Conservation (phyloP, 805 yeast species). For the Teunomyces funiuensis region DNA sequence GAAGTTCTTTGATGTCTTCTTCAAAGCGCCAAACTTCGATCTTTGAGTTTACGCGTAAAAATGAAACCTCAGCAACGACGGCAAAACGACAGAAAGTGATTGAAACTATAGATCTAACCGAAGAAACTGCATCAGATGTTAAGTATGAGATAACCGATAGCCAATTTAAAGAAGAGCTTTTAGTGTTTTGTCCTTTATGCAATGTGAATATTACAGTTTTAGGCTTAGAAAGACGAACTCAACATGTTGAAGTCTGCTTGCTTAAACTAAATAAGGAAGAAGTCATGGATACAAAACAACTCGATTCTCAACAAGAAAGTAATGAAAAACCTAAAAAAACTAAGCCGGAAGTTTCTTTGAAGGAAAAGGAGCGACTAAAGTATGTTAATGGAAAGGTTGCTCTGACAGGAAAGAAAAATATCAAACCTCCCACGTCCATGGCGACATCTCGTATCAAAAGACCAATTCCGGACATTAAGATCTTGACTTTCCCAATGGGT, state of each 20-base stretch:
- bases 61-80: not conserved
- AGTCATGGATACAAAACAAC: not conserved
- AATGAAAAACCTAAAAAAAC: not conserved
- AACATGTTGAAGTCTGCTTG: slow-evolving; percentile 59
- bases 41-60: slow-evolving; percentile 18
- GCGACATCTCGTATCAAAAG: slow-evolving; percentile 21
- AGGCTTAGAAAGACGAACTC: slow-evolving; percentile 42
- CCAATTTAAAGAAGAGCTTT: not conserved
- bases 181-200: slow-evolving; percentile 54
- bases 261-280: slow-evolving; percentile 5
- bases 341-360: slow-evolving; percentile 21
- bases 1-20: not conserved
- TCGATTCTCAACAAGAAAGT: not conserved
- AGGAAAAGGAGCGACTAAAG: slow-evolving; percentile 10
- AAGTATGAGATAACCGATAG: not conserved
- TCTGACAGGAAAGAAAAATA: slow-evolving; percentile 12
- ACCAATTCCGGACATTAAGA: slow-evolving; percentile 56
- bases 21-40: slow-evolving; percentile 21
- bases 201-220: slow-evolving; percentile 34
- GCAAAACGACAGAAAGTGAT: slow-evolving; percentile 9
- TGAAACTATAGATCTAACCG: slow-evolving; percentile 18
- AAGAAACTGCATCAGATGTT: not conserved
- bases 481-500: slow-evolving; percentile 39
- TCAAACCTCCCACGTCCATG: slow-evolving; percentile 13
- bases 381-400: slow-evolving; percentile 1